These are phyloP conservation scores for Jatropha curcas DNA, from an alignment of 345 rosid genomes.

Conservation along the genomic window DNA sequence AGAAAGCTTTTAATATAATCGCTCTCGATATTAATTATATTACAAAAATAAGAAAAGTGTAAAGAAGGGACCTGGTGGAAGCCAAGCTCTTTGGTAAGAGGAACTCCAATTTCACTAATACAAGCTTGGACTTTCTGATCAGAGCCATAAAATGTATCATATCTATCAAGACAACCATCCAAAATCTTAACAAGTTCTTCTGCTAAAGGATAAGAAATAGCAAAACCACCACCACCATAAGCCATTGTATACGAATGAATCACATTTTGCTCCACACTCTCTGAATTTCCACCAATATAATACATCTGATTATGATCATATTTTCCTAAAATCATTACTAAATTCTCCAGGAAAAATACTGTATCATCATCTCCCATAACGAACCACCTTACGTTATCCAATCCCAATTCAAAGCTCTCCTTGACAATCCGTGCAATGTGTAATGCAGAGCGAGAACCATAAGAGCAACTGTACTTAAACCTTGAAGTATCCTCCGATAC, in stretches of 20 bases:
- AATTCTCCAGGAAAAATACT: slow-evolving; percentile 75
- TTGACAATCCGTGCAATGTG: slow-evolving; percentile 75
- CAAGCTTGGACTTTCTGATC: slow-evolving; percentile 86
- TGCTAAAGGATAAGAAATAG: slow-evolving; percentile 74
- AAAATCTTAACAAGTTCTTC: slow-evolving; percentile 65
- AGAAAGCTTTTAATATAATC: too few species aligned
- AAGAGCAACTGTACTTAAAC: slow-evolving; percentile 64
- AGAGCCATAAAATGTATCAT: slow-evolving; percentile 70
- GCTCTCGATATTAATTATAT: too few species aligned
- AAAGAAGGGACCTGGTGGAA: slow-evolving; percentile 73
- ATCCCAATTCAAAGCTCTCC: slow-evolving; percentile 76
- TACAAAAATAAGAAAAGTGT: background rate
- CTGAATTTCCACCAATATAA: slow-evolving; percentile 77
- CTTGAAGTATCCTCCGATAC: slow-evolving; percentile 66
- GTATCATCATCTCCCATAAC: slow-evolving; percentile 97
- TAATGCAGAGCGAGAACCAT: slow-evolving; percentile 72
- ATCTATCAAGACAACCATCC: slow-evolving; percentile 83
- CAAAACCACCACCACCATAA: slow-evolving; percentile 89
- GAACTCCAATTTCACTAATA: slow-evolving; percentile 77
- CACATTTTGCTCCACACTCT: slow-evolving; percentile 81
- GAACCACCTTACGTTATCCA: slow-evolving; percentile 79
- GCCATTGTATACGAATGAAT: slow-evolving; percentile 84
- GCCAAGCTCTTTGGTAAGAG: slow-evolving; percentile 74
- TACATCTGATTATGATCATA: slow-evolving; percentile 92
- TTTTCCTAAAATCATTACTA: slow-evolving; percentile 56